A percentile compares a stretch with the other conserved stretches of the same genome.
These are phyloP conservation scores for Daldinia caldariorum DNA, from an alignment of 495 filamentous ascomycete species.

Conservation along the genomic window DNA sequence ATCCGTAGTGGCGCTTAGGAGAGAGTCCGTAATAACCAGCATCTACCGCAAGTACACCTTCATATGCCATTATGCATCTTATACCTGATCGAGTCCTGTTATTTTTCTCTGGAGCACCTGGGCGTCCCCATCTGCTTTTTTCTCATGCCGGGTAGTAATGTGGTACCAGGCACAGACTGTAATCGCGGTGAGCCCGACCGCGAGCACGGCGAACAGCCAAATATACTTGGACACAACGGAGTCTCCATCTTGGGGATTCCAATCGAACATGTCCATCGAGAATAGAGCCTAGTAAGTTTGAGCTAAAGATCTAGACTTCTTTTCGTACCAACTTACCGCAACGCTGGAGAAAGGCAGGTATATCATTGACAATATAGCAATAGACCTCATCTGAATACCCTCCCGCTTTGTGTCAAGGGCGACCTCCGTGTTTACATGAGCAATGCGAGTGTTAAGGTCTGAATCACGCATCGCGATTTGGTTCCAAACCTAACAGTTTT, in stretches of 20 bases:
- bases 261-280: not conserved
- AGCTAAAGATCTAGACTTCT: not conserved
- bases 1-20: too few species aligned
- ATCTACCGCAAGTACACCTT: too few species aligned
- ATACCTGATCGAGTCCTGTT: not conserved
- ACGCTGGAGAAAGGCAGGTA: constrained; percentile 9
- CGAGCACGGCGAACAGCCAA: not conserved
- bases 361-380: constrained; percentile 35
- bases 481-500: constrained; percentile 30
- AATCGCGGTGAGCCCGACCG: not conserved
- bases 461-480: constrained; percentile 37
- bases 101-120: not conserved
- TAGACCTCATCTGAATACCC: constrained; percentile 34
- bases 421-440: constrained; percentile 25
- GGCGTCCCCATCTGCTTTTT: not conserved
- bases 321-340: not conserved
- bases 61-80: too few species aligned
- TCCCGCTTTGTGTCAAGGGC: constrained; percentile 30
- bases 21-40: too few species aligned
- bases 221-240: constrained; percentile 4
- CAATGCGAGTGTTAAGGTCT: constrained; percentile 29
- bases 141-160: not conserved
- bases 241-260: not conserved
- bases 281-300: not conserved
- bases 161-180: not conserved